These are phyloP conservation scores for Lagenidium sp. DNA, from an alignment of 352 stramenopile genomes.

Conservation along the genomic window DNA sequence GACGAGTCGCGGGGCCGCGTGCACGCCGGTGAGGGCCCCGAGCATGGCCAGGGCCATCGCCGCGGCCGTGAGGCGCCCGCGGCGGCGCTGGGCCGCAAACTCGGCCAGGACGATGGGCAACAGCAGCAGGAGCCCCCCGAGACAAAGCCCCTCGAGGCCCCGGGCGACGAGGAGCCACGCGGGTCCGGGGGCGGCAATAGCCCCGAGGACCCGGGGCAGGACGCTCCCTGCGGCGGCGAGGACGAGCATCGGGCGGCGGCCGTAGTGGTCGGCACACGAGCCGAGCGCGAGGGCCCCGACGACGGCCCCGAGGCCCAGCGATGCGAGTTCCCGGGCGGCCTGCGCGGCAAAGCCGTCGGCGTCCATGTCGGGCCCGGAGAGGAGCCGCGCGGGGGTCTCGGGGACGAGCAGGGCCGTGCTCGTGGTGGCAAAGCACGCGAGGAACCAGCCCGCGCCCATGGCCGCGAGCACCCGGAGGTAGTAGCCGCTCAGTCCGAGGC, in stretches of 20 bases:
- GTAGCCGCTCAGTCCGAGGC: slow-evolving; percentile 6
- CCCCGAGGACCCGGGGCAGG: slow-evolving; percentile 17
- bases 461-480: slow-evolving; percentile 7
- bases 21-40: slow-evolving; percentile 29
- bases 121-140: slow-evolving; percentile 47
- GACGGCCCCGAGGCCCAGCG: slow-evolving; percentile 16
- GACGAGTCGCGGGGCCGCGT: slow-evolving; percentile 19
- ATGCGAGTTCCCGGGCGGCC: slow-evolving; percentile 3
- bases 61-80: slow-evolving; percentile 47
- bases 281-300: slow-evolving; percentile 43
- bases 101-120: slow-evolving; percentile 45
- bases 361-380: not conserved
- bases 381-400: not conserved
- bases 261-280: slow-evolving; percentile 48
- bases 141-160: slow-evolving; percentile 27
- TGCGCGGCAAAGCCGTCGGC: not conserved
- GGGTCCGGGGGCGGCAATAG: slow-evolving; percentile 6
- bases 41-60: slow-evolving; percentile 28
- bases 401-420: not conserved
- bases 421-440: slow-evolving; percentile 2
- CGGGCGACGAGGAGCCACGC: slow-evolving; percentile 21
- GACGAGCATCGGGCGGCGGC: slow-evolving; percentile 31
- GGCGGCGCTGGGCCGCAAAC: slow-evolving; percentile 44
- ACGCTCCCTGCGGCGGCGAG: slow-evolving; percentile 25
- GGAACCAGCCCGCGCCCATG: slow-evolving; percentile 3